These are phyloP conservation scores for Talaromyces sp. DNA, from an alignment of 2,329 filamentous ascomycete genomes.

Conservation along the genomic window DNA sequence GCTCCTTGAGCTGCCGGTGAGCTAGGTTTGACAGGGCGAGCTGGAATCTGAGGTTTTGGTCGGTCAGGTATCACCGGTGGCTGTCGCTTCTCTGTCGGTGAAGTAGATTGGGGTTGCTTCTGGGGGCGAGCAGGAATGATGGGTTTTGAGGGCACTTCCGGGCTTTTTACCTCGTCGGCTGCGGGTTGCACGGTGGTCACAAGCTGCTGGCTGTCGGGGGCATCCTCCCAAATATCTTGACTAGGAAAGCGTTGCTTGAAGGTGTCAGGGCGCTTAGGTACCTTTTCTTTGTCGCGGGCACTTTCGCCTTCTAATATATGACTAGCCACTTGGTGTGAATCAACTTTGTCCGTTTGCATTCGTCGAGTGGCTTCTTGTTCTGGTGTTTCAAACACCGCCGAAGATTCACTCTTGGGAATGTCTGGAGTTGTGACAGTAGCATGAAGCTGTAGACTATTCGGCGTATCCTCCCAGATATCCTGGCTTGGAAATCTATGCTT, in stretches of 20 bases:
- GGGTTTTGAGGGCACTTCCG: conserved; percentile 37
- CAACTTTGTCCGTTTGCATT: conserved; percentile 43
- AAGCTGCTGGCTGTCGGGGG: conserved; percentile 77
- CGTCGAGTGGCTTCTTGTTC: conserved; percentile 53
- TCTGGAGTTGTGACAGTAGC: conserved; percentile 86
- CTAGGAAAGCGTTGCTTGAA: conserved; percentile 78
- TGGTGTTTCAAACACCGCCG: conserved; percentile 45
- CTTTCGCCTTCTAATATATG: conserved; percentile 37
- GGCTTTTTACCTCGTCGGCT: conserved; percentile 54
- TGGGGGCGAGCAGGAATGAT: conserved; percentile 37
- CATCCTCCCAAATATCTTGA: conserved; percentile 92
- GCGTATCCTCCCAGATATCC: conserved; percentile 96
- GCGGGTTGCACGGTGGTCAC: conserved; percentile 66
- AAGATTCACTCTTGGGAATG: conserved; percentile 50
- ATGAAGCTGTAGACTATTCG: conserved; percentile 74
- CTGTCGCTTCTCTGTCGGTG: conserved; percentile 55
- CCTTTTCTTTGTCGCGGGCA: conserved; percentile 23
- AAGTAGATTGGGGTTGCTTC: conserved; percentile 40
- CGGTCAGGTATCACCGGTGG: conserved; percentile 58
- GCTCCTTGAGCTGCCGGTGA: conserved; percentile 32
- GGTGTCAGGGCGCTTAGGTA: conserved; percentile 54
- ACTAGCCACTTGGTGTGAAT: conserved; percentile 38
- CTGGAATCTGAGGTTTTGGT: conserved; percentile 68
- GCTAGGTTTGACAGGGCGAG: conserved; percentile 61
- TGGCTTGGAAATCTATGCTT: conserved; percentile 84